Evolutionary conservation across 331 rosid genomes (phyloP), one percentile per base, ranked within the genome.

Genomic region (Telfairia occidentalis): DNA sequence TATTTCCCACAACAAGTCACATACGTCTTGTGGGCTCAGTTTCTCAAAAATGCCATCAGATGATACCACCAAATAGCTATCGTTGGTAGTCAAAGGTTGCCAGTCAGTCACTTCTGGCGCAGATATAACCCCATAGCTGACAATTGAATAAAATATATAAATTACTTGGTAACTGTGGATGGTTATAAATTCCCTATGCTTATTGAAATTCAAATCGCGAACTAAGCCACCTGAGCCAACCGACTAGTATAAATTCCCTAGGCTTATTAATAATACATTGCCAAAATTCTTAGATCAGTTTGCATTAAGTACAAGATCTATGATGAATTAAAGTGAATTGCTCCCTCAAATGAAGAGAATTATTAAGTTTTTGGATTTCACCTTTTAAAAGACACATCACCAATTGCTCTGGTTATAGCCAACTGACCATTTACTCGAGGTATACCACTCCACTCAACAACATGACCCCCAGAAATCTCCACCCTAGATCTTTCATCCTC

Each of bases 41-140:
- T 90, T 91, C 95, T 94, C 97, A 84, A 94, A 88, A 78, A 91
- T 80, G 35, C 97, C 98, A 84, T 94, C 98, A 74, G 97, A 91
- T 78, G 97, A 89, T 76, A 85, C 96, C 81, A 94, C 95, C 85
- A 94, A 88, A 85, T 84, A 89, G 83, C 96, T 91, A 87, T 94
- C 98, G 72, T 91, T 94, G 46, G 81, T 77, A 24, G 88, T 84
- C 82, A 94, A 85, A 78, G 90, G 84, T 77, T 74, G 90, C 97
- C 98, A 94, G 80, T 94, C 97, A 77, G 97, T 89, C 84, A 91
- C 90, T 76, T 94, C 98, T 5, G 98, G 98, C 35, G 83, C 86
- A 74, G 98, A 87, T 89, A 87, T 87, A 81, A 94, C 92, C 64
- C 98, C 97, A 76, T 82, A 94, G 75, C 84, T 84, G 61, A 88